These are phyloP conservation scores for Entoloma clypeatum DNA, from an alignment of 1,284 basidiomycete genomes.

Conservation along the genomic window DNA sequence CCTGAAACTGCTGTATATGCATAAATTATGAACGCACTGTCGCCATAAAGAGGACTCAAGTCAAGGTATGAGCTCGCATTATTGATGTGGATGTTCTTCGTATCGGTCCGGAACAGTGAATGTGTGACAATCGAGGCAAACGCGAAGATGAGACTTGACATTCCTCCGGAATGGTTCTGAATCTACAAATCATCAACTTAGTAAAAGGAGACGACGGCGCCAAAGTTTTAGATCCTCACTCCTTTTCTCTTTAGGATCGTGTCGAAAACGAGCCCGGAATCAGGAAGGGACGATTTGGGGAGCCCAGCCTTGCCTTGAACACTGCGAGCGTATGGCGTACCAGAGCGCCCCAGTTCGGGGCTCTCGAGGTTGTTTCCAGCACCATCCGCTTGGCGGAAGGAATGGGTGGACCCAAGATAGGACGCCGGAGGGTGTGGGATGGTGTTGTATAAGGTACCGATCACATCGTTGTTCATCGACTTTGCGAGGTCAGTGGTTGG, in stretches of 20 bases:
- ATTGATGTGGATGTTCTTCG: slow-evolving; percentile 40
- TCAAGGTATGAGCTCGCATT: slow-evolving; percentile 56
- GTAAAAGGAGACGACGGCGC: neutral
- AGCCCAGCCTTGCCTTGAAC: slow-evolving; percentile 37
- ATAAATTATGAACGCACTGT: slow-evolving; percentile 23
- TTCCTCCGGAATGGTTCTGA: slow-evolving; percentile 40
- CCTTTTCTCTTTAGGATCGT: slow-evolving; percentile 38
- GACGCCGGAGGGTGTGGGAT: slow-evolving; percentile 47
- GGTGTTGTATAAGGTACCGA: slow-evolving; percentile 38
- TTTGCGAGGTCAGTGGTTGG: slow-evolving; percentile 21
- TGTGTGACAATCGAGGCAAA: slow-evolving; percentile 43
- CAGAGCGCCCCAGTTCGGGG: slow-evolving; percentile 42
- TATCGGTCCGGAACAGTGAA: slow-evolving; percentile 40
- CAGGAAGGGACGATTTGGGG: slow-evolving; percentile 38
- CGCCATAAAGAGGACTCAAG: slow-evolving; percentile 41
- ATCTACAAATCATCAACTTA: slow-evolving; percentile 11
- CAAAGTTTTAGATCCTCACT: slow-evolving; percentile 14
- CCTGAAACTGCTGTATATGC: neutral
- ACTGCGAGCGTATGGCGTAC: slow-evolving; percentile 43
- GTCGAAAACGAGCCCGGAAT: slow-evolving; percentile 48
- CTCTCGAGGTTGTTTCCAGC: slow-evolving; percentile 38
- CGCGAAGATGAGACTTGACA: slow-evolving; percentile 45
- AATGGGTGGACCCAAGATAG: slow-evolving; percentile 35
- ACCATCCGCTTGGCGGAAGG: slow-evolving; percentile 40
- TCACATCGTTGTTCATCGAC: slow-evolving; percentile 25